Conservation (phyloP, 179 eudicot genomes). For the Silene vulgaris region DNA sequence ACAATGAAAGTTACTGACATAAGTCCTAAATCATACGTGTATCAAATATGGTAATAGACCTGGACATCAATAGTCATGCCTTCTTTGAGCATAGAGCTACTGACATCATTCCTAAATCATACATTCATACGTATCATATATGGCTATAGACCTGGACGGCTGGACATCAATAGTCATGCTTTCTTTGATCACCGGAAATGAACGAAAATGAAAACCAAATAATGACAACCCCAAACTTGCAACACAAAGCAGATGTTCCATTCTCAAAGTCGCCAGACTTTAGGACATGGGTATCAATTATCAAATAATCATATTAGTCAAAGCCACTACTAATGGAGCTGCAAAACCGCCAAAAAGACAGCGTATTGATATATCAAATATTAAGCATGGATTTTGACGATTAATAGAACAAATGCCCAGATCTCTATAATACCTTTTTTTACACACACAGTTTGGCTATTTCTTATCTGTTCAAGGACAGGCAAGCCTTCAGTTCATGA, state of each 20-base stretch:
- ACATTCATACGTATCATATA: no score
- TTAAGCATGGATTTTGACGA: neutral
- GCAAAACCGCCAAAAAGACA: neutral
- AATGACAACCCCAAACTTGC: neutral
- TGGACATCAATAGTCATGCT: no score
- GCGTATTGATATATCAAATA: neutral
- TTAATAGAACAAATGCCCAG: neutral
- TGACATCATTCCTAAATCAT: no score
- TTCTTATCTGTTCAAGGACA: neutral
- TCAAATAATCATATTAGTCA: neutral
- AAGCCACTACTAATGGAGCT: neutral
- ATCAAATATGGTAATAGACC: neutral
- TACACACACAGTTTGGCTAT: neutral
- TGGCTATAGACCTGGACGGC: no score
- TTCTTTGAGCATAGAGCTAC: neutral
- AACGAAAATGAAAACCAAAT: neutral
- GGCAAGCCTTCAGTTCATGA: neutral
- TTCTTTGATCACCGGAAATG: neutral
- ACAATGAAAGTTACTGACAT: neutral
- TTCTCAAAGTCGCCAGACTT: neutral
- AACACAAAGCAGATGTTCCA: no score
- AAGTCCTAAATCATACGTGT: neutral
- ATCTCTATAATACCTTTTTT: neutral
- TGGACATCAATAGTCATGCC: neutral
- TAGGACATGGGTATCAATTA: neutral